Base-by-base conservation (phyloP, 495 filamentous ascomycete species). In the Penicillium cinerascens region DNA sequence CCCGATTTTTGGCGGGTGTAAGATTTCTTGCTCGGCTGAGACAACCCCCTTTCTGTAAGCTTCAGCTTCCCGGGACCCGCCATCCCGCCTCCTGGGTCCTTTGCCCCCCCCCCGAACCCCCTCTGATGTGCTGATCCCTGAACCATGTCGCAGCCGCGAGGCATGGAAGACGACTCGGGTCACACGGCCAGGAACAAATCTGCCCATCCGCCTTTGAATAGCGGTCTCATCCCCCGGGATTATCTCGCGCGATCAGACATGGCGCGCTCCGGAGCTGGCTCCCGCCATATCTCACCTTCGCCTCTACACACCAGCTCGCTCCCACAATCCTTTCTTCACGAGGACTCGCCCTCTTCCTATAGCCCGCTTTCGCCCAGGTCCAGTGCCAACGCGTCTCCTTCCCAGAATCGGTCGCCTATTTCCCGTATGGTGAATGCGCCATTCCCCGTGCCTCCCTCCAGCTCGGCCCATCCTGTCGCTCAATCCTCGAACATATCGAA, bases 111-210 rank as follows among this genome's bases (percentile, higher is more conserved):
- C 51, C 43, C 45, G 44, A 51, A 59, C 57, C 60, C 58, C 55
- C 60, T 63, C 67, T 55, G 60, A 64, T 65, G 67, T 10, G 29
- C 53, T 56, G 49, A 65, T 55, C 45, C 42, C 45, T 57, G 53
- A 70, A 64, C 59, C 62, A 76, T 76, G 71, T 73, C 68, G 61
- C 73, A 72, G 62, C 68, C 59, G 54, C 68, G 67, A 66, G 66
- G 56, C 43, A 64, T 41, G 42, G 63, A 69, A 58, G 56, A 63
- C 42, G 61, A 62, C 45, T 37, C 50, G 10, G 47, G 64, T 38
- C 46, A 57, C 23, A 41, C 54, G n/a, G 41, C 55, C 43, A 61
- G 53, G 44, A 54, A 56, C 27, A 55, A 54, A 25, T 36, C 61
- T 39, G 33, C 39, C 29, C 52, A 61, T 26, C 48, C 62, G 38